A percentile compares a stretch with the other conserved stretches of the same genome.
phyloP scores from a whole-genome alignment of 2,329 filamentous ascomycete genomes.

The Phyllosticta citriasiana region DNA sequence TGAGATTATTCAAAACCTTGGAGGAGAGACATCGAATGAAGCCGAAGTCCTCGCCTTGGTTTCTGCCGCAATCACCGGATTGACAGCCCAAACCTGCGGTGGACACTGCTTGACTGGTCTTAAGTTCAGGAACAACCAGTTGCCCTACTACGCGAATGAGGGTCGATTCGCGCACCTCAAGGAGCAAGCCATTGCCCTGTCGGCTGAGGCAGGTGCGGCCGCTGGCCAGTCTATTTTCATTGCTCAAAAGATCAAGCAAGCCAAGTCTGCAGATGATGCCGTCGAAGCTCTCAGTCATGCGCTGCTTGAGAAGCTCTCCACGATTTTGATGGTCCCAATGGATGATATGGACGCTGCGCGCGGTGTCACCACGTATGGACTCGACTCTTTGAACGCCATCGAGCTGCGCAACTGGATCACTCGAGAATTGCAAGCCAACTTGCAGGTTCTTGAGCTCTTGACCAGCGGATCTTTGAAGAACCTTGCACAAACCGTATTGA shows the following conservation, averaged over 20 bases:
- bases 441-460: conserved; percentile 16
- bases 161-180: background rate
- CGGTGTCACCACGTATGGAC: conserved; percentile 14
- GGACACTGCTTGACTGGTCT: conserved; percentile 7
- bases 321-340: conserved; percentile 14
- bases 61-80: background rate
- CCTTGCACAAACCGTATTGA: background rate
- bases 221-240: background rate
- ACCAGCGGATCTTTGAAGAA: conserved; percentile 4
- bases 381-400: conserved; percentile 20
- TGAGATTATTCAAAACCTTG: conserved; percentile 8
- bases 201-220: background rate
- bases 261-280: background rate
- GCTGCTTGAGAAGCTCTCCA: conserved; percentile 6
- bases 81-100: background rate
- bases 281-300: background rate
- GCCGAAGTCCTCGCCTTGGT: conserved; percentile 8
- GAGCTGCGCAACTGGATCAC: conserved; percentile 19
- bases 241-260: background rate
- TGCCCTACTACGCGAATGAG: conserved; percentile 5
- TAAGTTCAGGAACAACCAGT: background rate
- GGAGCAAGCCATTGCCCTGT: background rate
- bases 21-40: conserved; percentile 6
- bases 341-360: conserved; percentile 12
- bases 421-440: conserved; percentile 13